These are phyloP conservation scores for Pueraria montana DNA, from an alignment of 306 rosid species.

Conservation along the genomic window DNA sequence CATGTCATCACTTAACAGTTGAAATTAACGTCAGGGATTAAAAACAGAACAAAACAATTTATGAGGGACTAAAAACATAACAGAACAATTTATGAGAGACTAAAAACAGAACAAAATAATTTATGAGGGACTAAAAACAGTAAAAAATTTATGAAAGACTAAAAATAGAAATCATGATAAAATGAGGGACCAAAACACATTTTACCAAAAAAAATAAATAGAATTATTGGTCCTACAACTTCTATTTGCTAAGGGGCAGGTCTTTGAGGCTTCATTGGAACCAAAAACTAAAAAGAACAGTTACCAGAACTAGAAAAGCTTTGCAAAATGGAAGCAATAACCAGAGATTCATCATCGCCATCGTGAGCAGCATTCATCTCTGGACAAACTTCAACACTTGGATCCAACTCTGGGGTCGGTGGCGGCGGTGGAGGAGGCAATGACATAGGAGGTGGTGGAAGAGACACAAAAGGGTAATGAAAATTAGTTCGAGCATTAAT, in stretches of 20 bases:
- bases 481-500: slow-evolving; percentile 50
- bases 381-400: background rate
- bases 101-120: no score
- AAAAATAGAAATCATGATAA: no score
- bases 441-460: slow-evolving; percentile 25
- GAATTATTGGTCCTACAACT: background rate
- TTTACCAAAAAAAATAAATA: no score
- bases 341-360: slow-evolving; percentile 48
- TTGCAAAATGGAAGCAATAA: slow-evolving; percentile 55
- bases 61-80: no score
- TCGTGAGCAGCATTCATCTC: slow-evolving; percentile 25
- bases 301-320: slow-evolving; percentile 29
- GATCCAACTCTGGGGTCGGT: slow-evolving; percentile 24
- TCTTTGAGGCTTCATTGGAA: background rate
- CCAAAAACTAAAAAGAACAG: slow-evolving; percentile 9
- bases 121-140: no score
- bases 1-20: no score
- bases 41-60: no score
- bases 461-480: slow-evolving; percentile 39
- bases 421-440: slow-evolving; percentile 11
- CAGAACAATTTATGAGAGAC: no score
- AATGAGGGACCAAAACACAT: no score
- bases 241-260: background rate
- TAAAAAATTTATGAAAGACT: no score
- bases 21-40: no score